These are phyloP conservation scores for Phaffia tasmanica DNA, from an alignment of 768 basidiomycete species.

Conservation along the genomic window DNA sequence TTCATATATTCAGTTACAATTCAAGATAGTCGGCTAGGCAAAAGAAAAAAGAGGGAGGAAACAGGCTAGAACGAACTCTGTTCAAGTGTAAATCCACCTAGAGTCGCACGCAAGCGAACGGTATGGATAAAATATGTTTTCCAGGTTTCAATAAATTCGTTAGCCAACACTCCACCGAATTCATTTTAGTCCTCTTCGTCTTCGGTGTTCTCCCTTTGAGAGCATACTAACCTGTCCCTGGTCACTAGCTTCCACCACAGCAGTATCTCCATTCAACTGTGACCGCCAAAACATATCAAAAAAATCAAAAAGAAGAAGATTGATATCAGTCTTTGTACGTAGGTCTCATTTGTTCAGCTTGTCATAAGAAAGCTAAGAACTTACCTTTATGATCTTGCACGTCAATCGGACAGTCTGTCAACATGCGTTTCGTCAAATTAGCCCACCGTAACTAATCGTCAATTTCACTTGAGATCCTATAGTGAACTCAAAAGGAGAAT, in stretches of 20 bases:
- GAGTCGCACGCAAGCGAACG: neutral
- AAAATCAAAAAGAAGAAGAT: too few species aligned
- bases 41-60: neutral
- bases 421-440: neutral
- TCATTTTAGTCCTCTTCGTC: too few species aligned
- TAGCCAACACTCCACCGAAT: neutral
- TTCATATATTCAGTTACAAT: neutral
- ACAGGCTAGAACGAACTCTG: neutral
- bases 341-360: neutral
- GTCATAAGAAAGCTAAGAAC: slow-evolving; percentile 23
- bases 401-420: slow-evolving; percentile 49
- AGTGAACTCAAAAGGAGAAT: neutral
- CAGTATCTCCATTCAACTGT: slow-evolving; percentile 42
- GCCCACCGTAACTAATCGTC: too few species aligned
- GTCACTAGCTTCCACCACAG: slow-evolving; percentile 57
- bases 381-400: slow-evolving; percentile 52
- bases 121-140: neutral
- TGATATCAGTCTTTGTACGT: neutral
- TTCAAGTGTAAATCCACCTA: slow-evolving; percentile 19
- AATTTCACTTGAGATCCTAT: too few species aligned
- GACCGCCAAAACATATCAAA: slow-evolving; percentile 14
- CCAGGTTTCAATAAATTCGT: neutral
- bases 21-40: neutral
- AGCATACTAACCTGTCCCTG: slow-evolving; percentile 45
- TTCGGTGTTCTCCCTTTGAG: too few species aligned